Percentiles rank a stretch among this genome's conserved stretches.
Conservation (phyloP, 2,329 filamentous ascomycete species). For the Penicillium sp. region DNA sequence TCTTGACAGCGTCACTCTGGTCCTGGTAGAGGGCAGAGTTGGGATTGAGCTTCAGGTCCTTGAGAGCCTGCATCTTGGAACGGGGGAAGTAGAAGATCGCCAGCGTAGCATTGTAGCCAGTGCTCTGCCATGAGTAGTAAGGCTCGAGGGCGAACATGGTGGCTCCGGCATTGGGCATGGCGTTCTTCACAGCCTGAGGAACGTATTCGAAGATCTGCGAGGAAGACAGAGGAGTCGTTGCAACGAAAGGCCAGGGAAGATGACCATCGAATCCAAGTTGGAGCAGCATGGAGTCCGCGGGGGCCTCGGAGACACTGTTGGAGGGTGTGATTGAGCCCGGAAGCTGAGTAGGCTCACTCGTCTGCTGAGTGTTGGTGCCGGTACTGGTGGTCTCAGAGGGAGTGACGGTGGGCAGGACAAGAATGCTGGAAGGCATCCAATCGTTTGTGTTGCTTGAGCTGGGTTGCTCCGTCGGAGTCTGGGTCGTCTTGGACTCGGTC, state of each 20-base stretch:
- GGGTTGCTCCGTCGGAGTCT: conserved; percentile 26
- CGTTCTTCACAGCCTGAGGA: conserved; percentile 67
- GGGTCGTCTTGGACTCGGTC: conserved; percentile 44
- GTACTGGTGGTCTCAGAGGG: conserved; percentile 10
- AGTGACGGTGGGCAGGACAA: conserved; percentile 14
- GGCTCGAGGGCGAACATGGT: conserved; percentile 71
- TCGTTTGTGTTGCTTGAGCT: conserved; percentile 26
- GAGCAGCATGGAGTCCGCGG: conserved; percentile 67
- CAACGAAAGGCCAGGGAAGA: conserved; percentile 83
- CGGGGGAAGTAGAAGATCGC: conserved; percentile 74
- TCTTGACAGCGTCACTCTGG: conserved; percentile 61
- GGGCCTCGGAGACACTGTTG: conserved; percentile 55
- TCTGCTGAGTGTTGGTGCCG: not conserved
- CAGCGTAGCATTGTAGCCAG: conserved; percentile 79
- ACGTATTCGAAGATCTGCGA: conserved; percentile 82
- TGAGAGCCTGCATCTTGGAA: conserved; percentile 65
- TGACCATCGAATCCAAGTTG: conserved; percentile 81
- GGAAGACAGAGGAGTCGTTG: conserved; percentile 66
- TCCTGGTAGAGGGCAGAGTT: conserved; percentile 74
- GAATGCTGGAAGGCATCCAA: conserved; percentile 24
- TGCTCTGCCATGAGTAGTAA: conserved; percentile 64
- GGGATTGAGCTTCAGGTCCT: conserved; percentile 67
- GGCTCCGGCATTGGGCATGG: conserved; percentile 57
- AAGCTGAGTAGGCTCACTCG: conserved; percentile 56
- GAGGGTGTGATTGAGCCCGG: conserved; percentile 75